Base-by-base conservation (phyloP, 768 basidiomycete species). In the Lactarius hengduanensis region DNA sequence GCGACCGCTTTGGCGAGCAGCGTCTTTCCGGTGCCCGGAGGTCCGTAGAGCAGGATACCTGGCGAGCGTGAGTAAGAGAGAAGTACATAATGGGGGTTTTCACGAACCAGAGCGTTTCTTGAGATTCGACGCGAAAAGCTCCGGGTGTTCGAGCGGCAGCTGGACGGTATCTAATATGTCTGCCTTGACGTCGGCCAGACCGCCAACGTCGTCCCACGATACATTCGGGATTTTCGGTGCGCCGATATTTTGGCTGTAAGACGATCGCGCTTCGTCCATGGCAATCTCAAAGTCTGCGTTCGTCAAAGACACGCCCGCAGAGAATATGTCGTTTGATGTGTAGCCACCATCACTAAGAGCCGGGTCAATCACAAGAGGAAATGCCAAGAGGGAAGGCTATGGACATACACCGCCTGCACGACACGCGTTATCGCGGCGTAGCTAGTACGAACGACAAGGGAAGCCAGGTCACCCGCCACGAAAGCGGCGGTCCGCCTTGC, bases 121-220 rank as follows among this genome's bases (percentile, higher is more conserved):
- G 15, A 99, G 77, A 1, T 96, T 96, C 59, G 89, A 87, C 1
- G 88, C 82, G 76, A 98, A 98, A 0, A 98, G 75, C 69, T 97
- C 94, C 9, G 95, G 94, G 74, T 91, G 86, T 57, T 95, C 91
- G 22, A 98, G 77, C 0, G 96, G 96, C 3, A 98, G 80, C 73
- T 97, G 94, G 54, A 98, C 92, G 22, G 96, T 99, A 72, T 99
- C 96, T 65, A 98, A 78, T 62, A 99, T 98, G 71, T 98, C 96
- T 43, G 85, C 77, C 75, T 98, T 98, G 65, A 97, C 93, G 66
- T 82, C 78, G 2, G 86, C 88, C 13, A 99, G 79, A 4, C 97
- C 97, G 32, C 97, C 97, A 15, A 99, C 90, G 74, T 99, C 97
- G 75, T 98, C 94, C 97, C 97, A 99, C 0, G 90, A 84, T 0